Conservation (phyloP, 345 rosid genomes). For the Streptanthus diversifolius region DNA sequence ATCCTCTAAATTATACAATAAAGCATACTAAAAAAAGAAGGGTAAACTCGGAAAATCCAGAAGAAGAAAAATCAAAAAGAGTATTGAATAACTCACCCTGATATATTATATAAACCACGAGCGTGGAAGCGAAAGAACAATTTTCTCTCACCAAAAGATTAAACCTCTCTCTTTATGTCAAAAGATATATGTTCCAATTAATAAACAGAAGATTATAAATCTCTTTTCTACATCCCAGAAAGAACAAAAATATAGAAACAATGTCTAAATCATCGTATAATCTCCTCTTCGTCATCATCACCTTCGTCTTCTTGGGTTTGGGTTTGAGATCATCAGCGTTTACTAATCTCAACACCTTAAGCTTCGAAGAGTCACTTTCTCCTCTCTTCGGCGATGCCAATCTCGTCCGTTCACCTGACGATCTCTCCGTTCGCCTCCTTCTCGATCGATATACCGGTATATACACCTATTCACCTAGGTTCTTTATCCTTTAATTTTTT, state of each 20-base stretch:
- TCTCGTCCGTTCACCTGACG: constrained; percentile 74
- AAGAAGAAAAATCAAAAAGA: constrained; percentile 3
- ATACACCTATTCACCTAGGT: background rate
- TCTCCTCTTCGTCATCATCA: background rate
- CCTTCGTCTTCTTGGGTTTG: background rate
- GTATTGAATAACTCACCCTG: background rate
- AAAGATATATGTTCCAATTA: background rate
- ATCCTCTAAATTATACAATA: too few species aligned
- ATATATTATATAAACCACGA: constrained; percentile 12
- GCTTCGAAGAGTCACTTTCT: constrained; percentile 73
- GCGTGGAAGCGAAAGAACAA: constrained; percentile 32
- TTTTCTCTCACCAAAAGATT: constrained; percentile 16
- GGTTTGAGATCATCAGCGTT: constrained; percentile 36
- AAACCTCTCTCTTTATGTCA: constrained; percentile 8
- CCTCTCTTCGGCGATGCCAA: constrained; percentile 86
- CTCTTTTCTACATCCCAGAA: background rate
- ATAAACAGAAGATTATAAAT: background rate
- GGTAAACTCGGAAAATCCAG: constrained; percentile 13
- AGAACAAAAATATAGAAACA: background rate
- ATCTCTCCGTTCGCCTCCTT: constrained; percentile 74
- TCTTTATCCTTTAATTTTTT: background rate
- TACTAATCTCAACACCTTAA: constrained; percentile 50
- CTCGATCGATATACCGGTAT: constrained; percentile 78
- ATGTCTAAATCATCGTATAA: constrained; percentile 10
- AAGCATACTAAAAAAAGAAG: background rate